Evolutionary conservation across 23 red algal genomes (phyloP), one percentile per base, ranked within the genome.

Genomic region (Rhodosorus marinus): DNA sequence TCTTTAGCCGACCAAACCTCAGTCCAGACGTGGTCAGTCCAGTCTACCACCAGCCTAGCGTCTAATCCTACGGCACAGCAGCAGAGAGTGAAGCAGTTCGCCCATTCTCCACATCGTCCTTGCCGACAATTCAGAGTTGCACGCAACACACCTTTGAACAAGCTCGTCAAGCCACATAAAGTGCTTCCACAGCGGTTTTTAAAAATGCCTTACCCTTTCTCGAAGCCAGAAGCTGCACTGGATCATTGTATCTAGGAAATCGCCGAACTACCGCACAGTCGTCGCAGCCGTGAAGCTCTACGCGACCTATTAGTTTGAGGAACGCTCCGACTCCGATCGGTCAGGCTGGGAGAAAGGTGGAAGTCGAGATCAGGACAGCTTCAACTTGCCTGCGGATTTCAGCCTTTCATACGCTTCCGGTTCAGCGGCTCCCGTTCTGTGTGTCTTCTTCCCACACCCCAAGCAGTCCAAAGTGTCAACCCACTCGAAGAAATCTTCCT

Each of bases 31-130:
- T 92, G 83, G 31, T 92, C 83, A 7, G 74, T 79, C 49, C 55
- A 92, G 49, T 92, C 83, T 42, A 74, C 62, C 33, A 80, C 73
- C 19, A 72, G 33, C 9, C 83, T 59, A 6, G 59, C 83, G 7
- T 45, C 55, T 55, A 80, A 41, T 33, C 72, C 67, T 20, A 50
- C 51, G 17, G 73, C 74, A 33, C 65, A 31, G 31, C 49, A 68
- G 8, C 47, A 51, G 47, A 66, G 22, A 26, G 83, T 80, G 34
- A 92, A 92, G 11, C 68, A 62, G 40, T 92, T 60, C 52, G 83
- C 83, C 83, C 83, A 92, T 35, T 92, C 83, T 9, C 83, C 83
- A 36, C 83, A 92, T 24, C 83, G 64, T n/a, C n/a, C n/a, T n/a
- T n/a, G n/a, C n/a, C n/a, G n/a, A n/a, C n/a, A n/a, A n/a, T n/a